A percentile compares a stretch with the other conserved stretches of the same genome.
phyloP scores from a whole-genome alignment of 768 basidiomycete genomes.

The Ephemerocybe angulata region DNA sequence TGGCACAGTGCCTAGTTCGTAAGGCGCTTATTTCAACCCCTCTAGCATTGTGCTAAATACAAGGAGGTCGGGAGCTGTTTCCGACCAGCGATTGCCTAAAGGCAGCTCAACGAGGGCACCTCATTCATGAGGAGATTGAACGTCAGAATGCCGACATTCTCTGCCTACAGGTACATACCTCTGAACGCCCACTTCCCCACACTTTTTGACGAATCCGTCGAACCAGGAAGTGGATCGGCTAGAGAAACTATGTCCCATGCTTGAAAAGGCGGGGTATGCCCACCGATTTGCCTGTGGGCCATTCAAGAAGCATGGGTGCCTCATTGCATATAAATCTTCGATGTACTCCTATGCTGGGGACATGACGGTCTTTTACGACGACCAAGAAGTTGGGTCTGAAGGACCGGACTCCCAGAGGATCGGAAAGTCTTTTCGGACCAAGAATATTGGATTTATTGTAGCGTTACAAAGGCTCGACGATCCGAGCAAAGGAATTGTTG shows the following conservation, averaged over 20 bases:
- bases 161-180: slow-evolving; percentile 71
- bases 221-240: slow-evolving; percentile 88
- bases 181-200: neutral
- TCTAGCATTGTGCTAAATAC: neutral
- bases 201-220: neutral
- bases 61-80: slow-evolving; percentile 71
- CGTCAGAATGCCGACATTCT: slow-evolving; percentile 73
- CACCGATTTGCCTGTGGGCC: slow-evolving; percentile 66
- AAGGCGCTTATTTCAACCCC: slow-evolving; percentile 32
- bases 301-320: slow-evolving; percentile 80
- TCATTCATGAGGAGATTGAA: slow-evolving; percentile 75
- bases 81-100: slow-evolving; percentile 85
- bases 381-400: slow-evolving; percentile 44
- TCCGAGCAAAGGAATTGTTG: slow-evolving; percentile 53
- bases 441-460: slow-evolving; percentile 76
- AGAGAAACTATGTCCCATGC: slow-evolving; percentile 63
- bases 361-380: slow-evolving; percentile 66
- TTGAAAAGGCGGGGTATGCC: slow-evolving; percentile 63
- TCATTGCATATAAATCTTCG: slow-evolving; percentile 66
- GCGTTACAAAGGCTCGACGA: slow-evolving; percentile 50
- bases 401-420: slow-evolving; percentile 33
- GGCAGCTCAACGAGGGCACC: slow-evolving; percentile 64
- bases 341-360: slow-evolving; percentile 46
- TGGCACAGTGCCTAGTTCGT: slow-evolving; percentile 81
- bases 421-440: slow-evolving; percentile 66